phyloP scores from a whole-genome alignment of 108 stramenopile species.

The Cyclotella kingstonii region DNA sequence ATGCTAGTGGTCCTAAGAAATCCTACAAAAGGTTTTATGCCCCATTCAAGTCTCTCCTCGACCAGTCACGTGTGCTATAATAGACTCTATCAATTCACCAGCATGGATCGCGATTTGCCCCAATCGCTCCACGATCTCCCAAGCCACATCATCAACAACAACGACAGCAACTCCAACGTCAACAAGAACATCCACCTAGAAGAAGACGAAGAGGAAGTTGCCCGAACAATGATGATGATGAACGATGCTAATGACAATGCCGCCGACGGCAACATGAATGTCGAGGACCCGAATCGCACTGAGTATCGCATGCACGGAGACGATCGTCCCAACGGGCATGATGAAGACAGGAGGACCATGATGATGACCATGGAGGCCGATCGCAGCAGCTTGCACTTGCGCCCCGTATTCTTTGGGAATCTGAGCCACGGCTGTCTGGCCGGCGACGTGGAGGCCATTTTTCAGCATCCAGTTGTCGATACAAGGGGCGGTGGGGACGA shows the following conservation, averaged over 20 bases:
- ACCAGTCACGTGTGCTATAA: too few species aligned
- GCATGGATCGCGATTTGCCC: too few species aligned
- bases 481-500: constrained; percentile 5
- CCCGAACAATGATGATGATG: too few species aligned
- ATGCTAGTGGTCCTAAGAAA: too few species aligned
- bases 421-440: constrained; percentile 46
- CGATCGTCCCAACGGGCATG: background rate
- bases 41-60: too few species aligned
- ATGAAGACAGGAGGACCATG: background rate
- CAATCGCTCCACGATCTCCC: constrained; percentile 11
- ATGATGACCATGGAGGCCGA: background rate
- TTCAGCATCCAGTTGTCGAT: constrained; percentile 42
- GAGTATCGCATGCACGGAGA: background rate
- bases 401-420: constrained; percentile 79
- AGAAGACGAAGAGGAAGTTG: background rate
- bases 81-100: too few species aligned
- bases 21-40: too few species aligned
- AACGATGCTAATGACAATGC: too few species aligned
- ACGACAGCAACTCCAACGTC: constrained; percentile 5
- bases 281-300: background rate
- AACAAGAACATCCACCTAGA: background rate
- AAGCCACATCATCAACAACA: background rate
- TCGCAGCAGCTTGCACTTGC: constrained; percentile 21
- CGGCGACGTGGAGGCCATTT: constrained; percentile 53
- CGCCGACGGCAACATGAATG: background rate